Base-by-base conservation (phyloP, 805 yeast species). In the Barnettozyma sp. region DNA sequence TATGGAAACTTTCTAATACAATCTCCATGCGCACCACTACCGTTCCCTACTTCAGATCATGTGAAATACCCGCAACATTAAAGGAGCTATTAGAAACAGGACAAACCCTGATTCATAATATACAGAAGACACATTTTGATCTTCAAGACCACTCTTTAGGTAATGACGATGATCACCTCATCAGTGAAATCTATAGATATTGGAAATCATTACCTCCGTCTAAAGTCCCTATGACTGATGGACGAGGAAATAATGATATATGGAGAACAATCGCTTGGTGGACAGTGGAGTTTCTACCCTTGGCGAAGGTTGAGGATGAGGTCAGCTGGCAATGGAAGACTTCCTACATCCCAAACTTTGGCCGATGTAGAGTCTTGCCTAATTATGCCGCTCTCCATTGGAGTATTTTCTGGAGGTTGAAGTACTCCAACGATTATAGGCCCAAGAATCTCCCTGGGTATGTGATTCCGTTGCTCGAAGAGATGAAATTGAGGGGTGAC, bases 341-440 rank as follows among this genome's bases (percentile, higher is more conserved):
- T 32, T 54, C 59, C 5, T 72, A 64, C 45, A 48, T 58, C 11
- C 85, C 85, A 1, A 78, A 79, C 48, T 46, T 76, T 4, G 85
- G 85, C 2, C 58, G 72, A 11, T 38, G 52, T 5, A 59, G 85
- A 40, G 58, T 58, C 27, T 56, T 78, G 4, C 82, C 83, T 1
- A 40, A 42, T 2, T 54, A 63, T 39, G 66, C 70, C 9, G 55
- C 53, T 11, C 41, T 77, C 22, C 85, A 79, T 53, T 79, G 85
- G 84, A 76, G 83, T 30, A 66, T 77, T 1, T 63, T 61, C 41
- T 78, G 78, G 74, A 59, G 80, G 43, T 47, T 70, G 36, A 72
- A 66, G 40, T 65, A 57, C 42, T 62, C 70, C 35, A 37, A 50
- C 23, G 71, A 66, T 43, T 73, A 74, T 43, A 38, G 54, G 1